Conservation (phyloP, 164 flowering plant genomes). For the Buxus sempervirens region DNA sequence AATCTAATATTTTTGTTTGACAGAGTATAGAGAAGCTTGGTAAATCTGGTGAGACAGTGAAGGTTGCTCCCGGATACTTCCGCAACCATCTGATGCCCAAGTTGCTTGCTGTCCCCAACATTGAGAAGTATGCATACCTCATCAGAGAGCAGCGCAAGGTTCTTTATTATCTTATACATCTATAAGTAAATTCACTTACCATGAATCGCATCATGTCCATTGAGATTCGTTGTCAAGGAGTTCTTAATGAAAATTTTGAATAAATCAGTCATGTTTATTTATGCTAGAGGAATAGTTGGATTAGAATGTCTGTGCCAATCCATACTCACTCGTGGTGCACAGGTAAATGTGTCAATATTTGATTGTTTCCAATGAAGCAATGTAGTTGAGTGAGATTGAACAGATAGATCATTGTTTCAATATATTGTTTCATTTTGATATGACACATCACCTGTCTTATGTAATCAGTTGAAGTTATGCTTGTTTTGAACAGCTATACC, state of each 20-base stretch:
- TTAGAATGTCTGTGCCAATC: background rate
- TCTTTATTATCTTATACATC: background rate
- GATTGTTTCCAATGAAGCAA: too few species aligned
- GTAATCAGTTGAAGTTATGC: background rate
- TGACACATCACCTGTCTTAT: background rate
- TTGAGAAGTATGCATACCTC: slow-evolving; percentile 79
- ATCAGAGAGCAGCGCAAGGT: slow-evolving; percentile 88
- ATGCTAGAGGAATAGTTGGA: background rate
- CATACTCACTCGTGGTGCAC: background rate
- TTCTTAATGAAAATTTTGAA: background rate
- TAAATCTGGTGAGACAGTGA: slow-evolving; percentile 90
- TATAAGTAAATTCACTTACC: background rate
- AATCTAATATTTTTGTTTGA: background rate
- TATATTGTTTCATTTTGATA: too few species aligned
- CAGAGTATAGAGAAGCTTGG: slow-evolving; percentile 88
- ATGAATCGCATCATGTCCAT: background rate
- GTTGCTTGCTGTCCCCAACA: slow-evolving; percentile 91
- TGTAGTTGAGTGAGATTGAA: too few species aligned
- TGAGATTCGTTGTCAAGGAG: background rate
- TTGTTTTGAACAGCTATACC: slow-evolving; percentile 52
- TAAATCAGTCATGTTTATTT: background rate
- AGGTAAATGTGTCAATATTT: too few species aligned
- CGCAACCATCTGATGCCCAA: slow-evolving; percentile 97
- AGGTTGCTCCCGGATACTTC: slow-evolving; percentile 95
- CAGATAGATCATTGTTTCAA: too few species aligned